Base-by-base conservation (phyloP, 2,329 filamentous ascomycete genomes). In the Aspergillus felis region DNA sequence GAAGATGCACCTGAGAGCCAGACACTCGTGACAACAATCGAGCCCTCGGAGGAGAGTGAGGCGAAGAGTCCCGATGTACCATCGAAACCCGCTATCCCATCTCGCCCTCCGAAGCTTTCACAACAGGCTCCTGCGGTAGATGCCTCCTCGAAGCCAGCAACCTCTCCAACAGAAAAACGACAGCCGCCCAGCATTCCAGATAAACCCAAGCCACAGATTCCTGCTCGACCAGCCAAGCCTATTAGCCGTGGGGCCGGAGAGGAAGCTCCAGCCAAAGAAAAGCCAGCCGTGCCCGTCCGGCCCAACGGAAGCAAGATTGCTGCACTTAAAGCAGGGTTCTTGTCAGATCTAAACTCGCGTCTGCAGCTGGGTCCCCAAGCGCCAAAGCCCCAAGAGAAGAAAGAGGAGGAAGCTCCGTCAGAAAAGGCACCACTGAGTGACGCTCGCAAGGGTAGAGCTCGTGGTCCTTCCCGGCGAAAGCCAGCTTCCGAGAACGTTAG, bases 321-420 rank as follows among this genome's bases (percentile, higher is more conserved):
- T 17, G 89, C 91, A 25, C 79, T 99, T 32, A 92, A 96, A 75
- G 90, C 90, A 41, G 91, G 90, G 3, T 97, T 99, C 74, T 86
- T 99, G 82, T 92, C 87, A 48, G 93, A 97, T 69, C 79, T 99
- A 46, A 96, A 97, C 74, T 92, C 91, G 66, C 89, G 92, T 51
- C 80, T 99, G 28, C 88, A 91, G 69, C 78, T 96, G 38, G 94
- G 94, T 1, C 93, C 92, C n/a, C 87, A 90, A 65, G 85, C 82
- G 49, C 68, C 87, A 1, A 92, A 91, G 78, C 88, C 90, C 64
- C 87, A 90, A 68, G 88, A 92, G 62, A 78, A 82, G 44, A 77
- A 80, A 14, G 81, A 86, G 53, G 82, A 85, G 56, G 83, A 84
- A 2, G 81, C 81, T 32, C 81, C 84, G 58, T 85, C 84, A 58